Base-by-base conservation (phyloP, 129 eudicot species). In the Flaveria sonorensis region DNA sequence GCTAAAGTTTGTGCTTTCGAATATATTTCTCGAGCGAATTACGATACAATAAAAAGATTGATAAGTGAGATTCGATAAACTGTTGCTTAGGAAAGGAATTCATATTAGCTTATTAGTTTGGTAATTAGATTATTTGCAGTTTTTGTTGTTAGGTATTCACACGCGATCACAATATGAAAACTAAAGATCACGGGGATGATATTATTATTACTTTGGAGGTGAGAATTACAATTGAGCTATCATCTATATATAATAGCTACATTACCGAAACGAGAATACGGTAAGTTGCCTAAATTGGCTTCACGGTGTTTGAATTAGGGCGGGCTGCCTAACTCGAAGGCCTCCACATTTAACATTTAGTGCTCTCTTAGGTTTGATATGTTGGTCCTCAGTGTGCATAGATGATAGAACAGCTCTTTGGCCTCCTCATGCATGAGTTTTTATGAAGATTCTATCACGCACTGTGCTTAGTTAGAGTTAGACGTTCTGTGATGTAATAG, bases 41-140 rank as follows among this genome's bases (percentile, higher is more conserved):
- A 75, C n/a, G 59, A 26, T 63, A 63, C 71, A 15, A 23, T 36
- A 53, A 59, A 15, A 74, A 3, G 20, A 75, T 20, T 57, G 42
- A 55, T 60, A 9, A 3, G 1, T 62, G 55, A 42, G 79, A 61
- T 61, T 73, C 23, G 56, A 57, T 59, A 73, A 59, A 28, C 9
- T 1, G 66, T 21, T 74, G 70, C 60, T 43, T 75, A 74, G 56
- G 78, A 45, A 57, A 59, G 39, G 73, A 30, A 12, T 64, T 48
- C 32, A 51, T 76, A 32, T 26, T 46, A 46, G 71, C 7, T 18
- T 30, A 63, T 32, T 10, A 32, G 47, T 45, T 18, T 63, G 39
- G 7, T 63, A 63, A 47, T 30, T 30, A 30, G 36, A 30, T 47
- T 51, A 63, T 48, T 19, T 64, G n/a, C 21, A 18, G 78, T 60